Percentiles rank a stretch among this genome's conserved stretches.
These are phyloP conservation scores for Pythium sukuiense DNA, from an alignment of 352 stramenopile species.

Conservation along the genomic window DNA sequence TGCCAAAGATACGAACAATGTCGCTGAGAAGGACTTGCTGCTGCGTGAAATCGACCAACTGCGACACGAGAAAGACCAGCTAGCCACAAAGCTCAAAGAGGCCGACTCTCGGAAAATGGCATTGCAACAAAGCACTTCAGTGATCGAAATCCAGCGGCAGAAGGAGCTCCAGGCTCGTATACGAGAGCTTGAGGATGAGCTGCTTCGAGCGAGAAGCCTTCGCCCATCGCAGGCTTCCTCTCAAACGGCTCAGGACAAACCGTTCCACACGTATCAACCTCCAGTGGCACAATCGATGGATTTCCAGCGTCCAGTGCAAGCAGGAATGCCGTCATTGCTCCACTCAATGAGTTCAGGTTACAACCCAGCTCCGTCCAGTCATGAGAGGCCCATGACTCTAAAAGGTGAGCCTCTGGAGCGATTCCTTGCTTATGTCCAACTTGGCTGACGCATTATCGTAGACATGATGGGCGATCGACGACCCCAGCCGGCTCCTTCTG, in stretches of 20 bases:
- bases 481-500: constrained; percentile 3
- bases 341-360: not conserved
- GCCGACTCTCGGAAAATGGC: constrained; percentile 23
- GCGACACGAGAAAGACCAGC: constrained; percentile 33
- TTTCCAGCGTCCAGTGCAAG: not conserved
- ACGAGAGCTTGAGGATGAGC: constrained; percentile 34
- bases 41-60: constrained; percentile 41
- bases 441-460: not conserved
- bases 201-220: constrained; percentile 8
- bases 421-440: not conserved
- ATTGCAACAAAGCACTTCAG: constrained; percentile 20
- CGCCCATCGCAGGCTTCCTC: not conserved
- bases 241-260: not conserved
- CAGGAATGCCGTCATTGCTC: constrained; percentile 10
- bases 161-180: constrained; percentile 28
- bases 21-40: constrained; percentile 33
- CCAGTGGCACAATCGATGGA: not conserved
- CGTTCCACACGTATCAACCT: not conserved
- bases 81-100: constrained; percentile 32
- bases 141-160: constrained; percentile 18
- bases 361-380: not conserved
- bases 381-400: constrained; percentile 22
- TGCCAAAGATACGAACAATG: constrained; percentile 33
- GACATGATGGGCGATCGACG: constrained; percentile 25
- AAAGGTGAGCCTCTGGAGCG: constrained; percentile 25